These are phyloP conservation scores for Acanthamoeba lenticulata DNA, from an alignment of 208 protist species.

Conservation along the genomic window DNA sequence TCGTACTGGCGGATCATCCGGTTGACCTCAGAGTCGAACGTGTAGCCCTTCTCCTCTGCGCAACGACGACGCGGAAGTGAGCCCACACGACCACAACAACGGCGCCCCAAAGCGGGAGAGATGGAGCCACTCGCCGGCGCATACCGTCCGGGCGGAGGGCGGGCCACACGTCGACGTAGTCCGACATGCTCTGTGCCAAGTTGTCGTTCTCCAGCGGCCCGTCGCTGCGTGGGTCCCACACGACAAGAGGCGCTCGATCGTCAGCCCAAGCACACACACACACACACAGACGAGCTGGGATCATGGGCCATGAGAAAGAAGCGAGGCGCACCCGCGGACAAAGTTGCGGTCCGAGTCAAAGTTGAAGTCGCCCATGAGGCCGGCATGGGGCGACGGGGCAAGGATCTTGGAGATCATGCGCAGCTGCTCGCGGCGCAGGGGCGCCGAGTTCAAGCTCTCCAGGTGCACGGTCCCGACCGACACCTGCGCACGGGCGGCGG, in stretches of 20 bases:
- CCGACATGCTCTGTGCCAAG: neutral
- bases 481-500: neutral
- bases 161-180: slow-evolving; percentile 51
- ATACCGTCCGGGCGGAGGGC: neutral
- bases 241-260: neutral
- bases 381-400: neutral
- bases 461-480: slow-evolving; percentile 18
- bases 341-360: slow-evolving; percentile 45
- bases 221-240: neutral
- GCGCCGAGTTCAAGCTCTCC: slow-evolving; percentile 43
- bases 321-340: neutral
- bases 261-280: neutral
- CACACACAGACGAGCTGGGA: neutral
- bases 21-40: slow-evolving; percentile 38
- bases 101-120: neutral
- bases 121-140: neutral
- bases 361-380: slow-evolving; percentile 65
- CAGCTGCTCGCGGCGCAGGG: neutral
- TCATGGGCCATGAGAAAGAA: neutral
- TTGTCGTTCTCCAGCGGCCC: slow-evolving; percentile 20
- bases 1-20: neutral
- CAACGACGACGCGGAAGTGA: neutral
- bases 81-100: too few relatives aligned
- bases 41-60: slow-evolving; percentile 38
- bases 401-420: neutral